Evolutionary conservation across 1,284 basidiomycete genomes (phyloP).

Genomic region (Tilletia horrida): DNA sequence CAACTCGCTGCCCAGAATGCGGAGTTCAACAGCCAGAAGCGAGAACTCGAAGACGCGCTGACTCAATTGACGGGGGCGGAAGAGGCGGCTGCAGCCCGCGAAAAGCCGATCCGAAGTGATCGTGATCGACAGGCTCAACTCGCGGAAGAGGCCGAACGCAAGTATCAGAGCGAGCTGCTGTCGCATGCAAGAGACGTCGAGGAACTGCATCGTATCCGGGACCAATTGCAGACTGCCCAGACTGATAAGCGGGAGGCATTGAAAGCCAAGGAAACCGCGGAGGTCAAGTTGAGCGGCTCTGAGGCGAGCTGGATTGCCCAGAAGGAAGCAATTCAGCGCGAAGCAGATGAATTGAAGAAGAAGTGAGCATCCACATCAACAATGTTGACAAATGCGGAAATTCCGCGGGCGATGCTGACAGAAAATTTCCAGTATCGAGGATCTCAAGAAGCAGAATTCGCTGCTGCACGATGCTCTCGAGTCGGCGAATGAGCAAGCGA

Average conservation of each 20-base stretch:
- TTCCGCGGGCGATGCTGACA: no score
- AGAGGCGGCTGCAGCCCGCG: slow-evolving; percentile 59
- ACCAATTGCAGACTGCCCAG: slow-evolving; percentile 65
- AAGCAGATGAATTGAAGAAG: slow-evolving; percentile 68
- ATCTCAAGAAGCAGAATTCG: slow-evolving; percentile 72
- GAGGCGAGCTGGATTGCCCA: slow-evolving; percentile 77
- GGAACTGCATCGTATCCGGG: slow-evolving; percentile 21
- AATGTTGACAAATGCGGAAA: no score
- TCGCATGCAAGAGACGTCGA: slow-evolving; percentile 74
- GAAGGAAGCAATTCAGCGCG: slow-evolving; percentile 71
- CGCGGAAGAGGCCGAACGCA: slow-evolving; percentile 75
- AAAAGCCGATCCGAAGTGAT: slow-evolving; percentile 57
- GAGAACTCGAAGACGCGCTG: slow-evolving; percentile 49
- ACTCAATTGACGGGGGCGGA: slow-evolving; percentile 47
- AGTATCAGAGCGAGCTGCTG: slow-evolving; percentile 74
- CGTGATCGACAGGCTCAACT: slow-evolving; percentile 64
- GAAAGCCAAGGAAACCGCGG: slow-evolving; percentile 70
- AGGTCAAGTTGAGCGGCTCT: slow-evolving; percentile 67
- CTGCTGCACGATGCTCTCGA: slow-evolving; percentile 80
- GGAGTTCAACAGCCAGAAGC: slow-evolving; percentile 67
- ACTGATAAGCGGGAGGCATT: slow-evolving; percentile 65
- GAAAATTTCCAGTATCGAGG: slow-evolving; percentile 62
- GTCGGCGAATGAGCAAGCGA: slow-evolving; percentile 74
- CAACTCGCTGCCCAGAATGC: slow-evolving; percentile 63
- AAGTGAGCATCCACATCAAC: slow-evolving; percentile 52